Conservation (phyloP, 1,284 basidiomycete species). For the Somion occarium region DNA sequence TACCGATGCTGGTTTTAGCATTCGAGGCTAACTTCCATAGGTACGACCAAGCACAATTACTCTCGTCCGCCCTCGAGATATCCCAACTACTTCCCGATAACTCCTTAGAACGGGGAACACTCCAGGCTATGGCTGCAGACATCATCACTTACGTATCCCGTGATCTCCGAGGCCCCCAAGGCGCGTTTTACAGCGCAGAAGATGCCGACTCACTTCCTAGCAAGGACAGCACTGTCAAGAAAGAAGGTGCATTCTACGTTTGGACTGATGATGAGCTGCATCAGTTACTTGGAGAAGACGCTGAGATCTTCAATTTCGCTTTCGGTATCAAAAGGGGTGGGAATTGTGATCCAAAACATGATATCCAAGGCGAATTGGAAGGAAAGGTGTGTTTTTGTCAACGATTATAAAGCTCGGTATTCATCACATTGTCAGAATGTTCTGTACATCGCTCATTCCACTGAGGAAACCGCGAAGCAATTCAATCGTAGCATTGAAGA, state of each 20-base stretch:
- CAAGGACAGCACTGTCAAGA: constrained; percentile 24
- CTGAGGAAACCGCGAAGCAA: constrained; percentile 19
- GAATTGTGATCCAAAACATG: constrained; percentile 36
- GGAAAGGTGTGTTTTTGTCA: constrained; percentile 18
- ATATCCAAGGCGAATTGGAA: constrained; percentile 36
- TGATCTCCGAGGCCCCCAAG: constrained; percentile 30
- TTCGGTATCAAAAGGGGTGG: constrained; percentile 34
- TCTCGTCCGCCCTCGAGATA: constrained; percentile 20
- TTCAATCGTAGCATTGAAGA: constrained; percentile 20
- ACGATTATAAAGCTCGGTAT: too few relatives aligned
- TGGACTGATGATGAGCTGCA: constrained; percentile 36
- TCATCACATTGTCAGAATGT: constrained; percentile 18
- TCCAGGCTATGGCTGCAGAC: constrained; percentile 20
- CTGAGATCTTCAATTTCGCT: constrained; percentile 28
- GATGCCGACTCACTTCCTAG: constrained; percentile 38
- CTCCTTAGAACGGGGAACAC: constrained; percentile 21
- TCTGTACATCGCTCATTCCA: constrained; percentile 20
- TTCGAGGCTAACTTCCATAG: too few relatives aligned
- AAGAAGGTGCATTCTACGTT: constrained; percentile 43
- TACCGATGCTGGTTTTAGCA: too few relatives aligned
- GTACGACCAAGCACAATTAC: constrained; percentile 39
- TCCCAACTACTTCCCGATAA: constrained; percentile 22
- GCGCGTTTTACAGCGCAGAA: constrained; percentile 39
- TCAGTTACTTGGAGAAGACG: constrained; percentile 26
- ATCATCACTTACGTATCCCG: constrained; percentile 34